Evolutionary conservation across 305 asterid species (phyloP), one percentile per base, ranked within the genome.

Genomic region (Ajuga reptans): DNA sequence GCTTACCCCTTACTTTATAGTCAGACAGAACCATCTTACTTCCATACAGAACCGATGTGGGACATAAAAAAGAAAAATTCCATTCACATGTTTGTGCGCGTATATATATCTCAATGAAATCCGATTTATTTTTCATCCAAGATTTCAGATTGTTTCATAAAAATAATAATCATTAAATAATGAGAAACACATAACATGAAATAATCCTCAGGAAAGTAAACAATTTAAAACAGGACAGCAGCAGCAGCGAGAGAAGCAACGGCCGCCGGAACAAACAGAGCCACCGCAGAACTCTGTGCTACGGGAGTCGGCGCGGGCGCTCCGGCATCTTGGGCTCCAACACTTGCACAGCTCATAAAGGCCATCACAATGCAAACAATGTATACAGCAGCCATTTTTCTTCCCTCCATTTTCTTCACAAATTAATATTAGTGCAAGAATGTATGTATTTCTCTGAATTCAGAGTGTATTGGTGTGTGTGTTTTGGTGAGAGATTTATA

Each of bases 221-320:
- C 8, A n/a, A 45, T 7, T 64, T 27, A 45, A 51, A 69, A 45
- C 49, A 56, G 57, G 15, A 45, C 58, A 11, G 49, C 59, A 10
- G 66, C 59, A 43, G 66, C n/a, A n/a, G n/a, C n/a, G n/a, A n/a
- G n/a, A n/a, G n/a, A n/a, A n/a, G n/a, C n/a, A n/a, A n/a, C n/a
- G 43, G 61, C 49, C 0, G 67, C 49, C 5, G 77, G 66, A 37
- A 31, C 27, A 11, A 12, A 64, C 18, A 72, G 57, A 64, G 50
- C 46, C 66, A 15, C 71, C 49, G 71, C 71, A 5, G 67, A 7
- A 21, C 72, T 72, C 21, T 69, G 47, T 1, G 66, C 27, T 15
- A 4, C 60, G 15, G 75, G 75, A 4, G 57, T 21, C 2, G 77
- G 76, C 36, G 71, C 76, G 24, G 76, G 77, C 1, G 65, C 57